Percentiles rank a stretch among this genome's conserved stretches.
These are phyloP conservation scores for Hyphochytrium catenoides DNA, from an alignment of 352 stramenopile species.

Conservation along the genomic window DNA sequence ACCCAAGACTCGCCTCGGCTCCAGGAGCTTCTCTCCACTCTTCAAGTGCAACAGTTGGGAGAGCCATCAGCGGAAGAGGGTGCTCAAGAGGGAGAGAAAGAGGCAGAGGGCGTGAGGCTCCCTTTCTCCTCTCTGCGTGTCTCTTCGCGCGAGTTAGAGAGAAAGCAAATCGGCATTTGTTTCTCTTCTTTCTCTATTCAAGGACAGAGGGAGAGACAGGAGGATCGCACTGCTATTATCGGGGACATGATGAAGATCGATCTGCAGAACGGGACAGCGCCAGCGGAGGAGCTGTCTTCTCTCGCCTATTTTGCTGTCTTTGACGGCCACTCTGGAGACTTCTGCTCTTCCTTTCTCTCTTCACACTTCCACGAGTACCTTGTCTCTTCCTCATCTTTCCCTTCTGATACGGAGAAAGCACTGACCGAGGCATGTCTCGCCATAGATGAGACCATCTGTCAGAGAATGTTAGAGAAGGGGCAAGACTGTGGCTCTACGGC, in stretches of 20 bases:
- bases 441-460: conserved; percentile 33
- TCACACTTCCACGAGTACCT: conserved; percentile 41
- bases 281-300: background rate
- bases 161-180: conserved; percentile 12
- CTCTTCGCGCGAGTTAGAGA: too few species aligned
- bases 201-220: conserved; percentile 33
- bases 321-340: conserved; percentile 49
- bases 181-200: conserved; percentile 27
- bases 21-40: too few species aligned
- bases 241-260: conserved; percentile 12
- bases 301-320: conserved; percentile 38
- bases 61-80: too few species aligned
- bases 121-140: too few species aligned
- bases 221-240: conserved; percentile 37
- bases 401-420: conserved; percentile 2
- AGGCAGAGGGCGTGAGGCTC: too few species aligned
- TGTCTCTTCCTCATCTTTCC: conserved; percentile 10
- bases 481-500: conserved; percentile 48
- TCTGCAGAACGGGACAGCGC: background rate
- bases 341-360: conserved; percentile 35
- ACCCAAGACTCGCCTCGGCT: too few species aligned
- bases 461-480: conserved; percentile 35
- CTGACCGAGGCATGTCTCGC: conserved; percentile 26
- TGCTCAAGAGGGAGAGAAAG: too few species aligned
- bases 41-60: too few species aligned